Evolutionary conservation across 306 rosid genomes (phyloP).

Genomic region (Carpinus fangiana): DNA sequence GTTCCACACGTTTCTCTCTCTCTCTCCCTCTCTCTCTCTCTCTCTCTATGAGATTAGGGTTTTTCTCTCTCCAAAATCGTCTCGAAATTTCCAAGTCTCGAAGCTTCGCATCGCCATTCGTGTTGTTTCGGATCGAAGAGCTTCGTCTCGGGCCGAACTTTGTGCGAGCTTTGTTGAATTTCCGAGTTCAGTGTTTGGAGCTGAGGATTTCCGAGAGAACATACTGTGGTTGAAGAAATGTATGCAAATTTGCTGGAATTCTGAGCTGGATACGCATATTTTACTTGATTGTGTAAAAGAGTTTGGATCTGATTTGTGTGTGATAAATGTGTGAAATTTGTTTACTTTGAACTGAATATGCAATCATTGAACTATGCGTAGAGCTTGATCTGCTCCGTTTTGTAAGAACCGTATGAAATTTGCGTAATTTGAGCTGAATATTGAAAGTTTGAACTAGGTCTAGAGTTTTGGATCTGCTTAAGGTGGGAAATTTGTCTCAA

Average conservation of each 20-base stretch:
- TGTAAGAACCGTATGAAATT: neutral
- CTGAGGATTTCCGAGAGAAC: neutral
- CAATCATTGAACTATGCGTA: neutral
- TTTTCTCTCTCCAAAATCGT: conserved; percentile 17
- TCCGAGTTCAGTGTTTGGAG: neutral
- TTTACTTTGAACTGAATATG: neutral
- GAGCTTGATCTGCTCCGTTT: conserved; percentile 5
- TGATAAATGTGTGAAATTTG: neutral
- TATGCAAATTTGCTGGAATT: neutral
- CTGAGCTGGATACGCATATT: neutral
- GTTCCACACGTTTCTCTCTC: conserved; percentile 4
- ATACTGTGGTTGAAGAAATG: neutral
- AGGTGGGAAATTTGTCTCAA: neutral
- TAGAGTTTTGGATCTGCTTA: conserved; percentile 7
- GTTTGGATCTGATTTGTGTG: neutral
- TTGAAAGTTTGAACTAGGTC: neutral
- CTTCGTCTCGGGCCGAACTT: neutral
- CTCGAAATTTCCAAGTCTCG: conserved; percentile 18
- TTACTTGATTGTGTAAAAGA: neutral
- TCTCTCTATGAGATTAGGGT: conserved; percentile 10
- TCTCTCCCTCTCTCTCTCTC: neutral
- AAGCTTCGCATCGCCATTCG: conserved; percentile 18
- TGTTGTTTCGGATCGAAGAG: neutral
- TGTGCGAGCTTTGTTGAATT: neutral
- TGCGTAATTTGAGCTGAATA: conserved; percentile 14